These are phyloP conservation scores for Triglochin maritima DNA, from an alignment of 106 monocot genomes.

Conservation along the genomic window DNA sequence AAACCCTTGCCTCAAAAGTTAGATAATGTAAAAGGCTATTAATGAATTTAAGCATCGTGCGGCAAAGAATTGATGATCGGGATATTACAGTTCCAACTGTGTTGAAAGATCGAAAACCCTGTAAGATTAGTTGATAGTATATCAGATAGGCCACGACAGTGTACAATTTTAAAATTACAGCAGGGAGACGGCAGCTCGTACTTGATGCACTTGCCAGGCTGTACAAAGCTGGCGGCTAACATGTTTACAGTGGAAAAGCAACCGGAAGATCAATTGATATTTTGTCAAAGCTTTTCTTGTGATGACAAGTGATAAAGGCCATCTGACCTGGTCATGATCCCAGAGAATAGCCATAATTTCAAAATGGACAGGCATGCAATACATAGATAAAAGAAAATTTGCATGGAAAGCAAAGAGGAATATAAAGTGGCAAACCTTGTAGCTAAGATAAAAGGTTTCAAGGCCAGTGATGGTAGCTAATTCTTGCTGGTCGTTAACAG, in stretches of 20 bases:
- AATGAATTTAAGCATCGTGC: constrained; percentile 96
- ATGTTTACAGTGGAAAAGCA: constrained; percentile 93
- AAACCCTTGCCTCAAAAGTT: constrained; percentile 72
- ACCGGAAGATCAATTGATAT: constrained; percentile 91
- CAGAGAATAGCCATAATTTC: too few relatives aligned
- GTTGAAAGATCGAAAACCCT: constrained; percentile 67
- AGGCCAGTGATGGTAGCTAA: constrained; percentile 62
- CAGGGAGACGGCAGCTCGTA: constrained; percentile 19
- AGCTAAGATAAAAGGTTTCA: constrained; percentile 79
- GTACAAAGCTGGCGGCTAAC: constrained; percentile 83
- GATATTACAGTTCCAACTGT: constrained; percentile 63
- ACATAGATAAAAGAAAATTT: too few relatives aligned
- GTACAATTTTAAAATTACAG: background rate
- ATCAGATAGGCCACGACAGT: background rate
- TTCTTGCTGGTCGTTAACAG: constrained; percentile 30
- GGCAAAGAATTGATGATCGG: constrained; percentile 82
- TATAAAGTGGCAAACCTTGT: constrained; percentile 41
- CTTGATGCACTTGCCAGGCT: constrained; percentile 99
- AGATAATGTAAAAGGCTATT: constrained; percentile 94
- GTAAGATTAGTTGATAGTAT: background rate
- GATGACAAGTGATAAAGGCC: constrained; percentile 94
- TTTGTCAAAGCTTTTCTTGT: constrained; percentile 88
- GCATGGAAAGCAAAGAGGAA: too few relatives aligned
- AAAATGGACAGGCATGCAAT: too few relatives aligned
- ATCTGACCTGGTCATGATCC: constrained; percentile 48